Base-by-base conservation (phyloP, 1,139 yeast genomes). In the Sugiyamaella paludigena region DNA sequence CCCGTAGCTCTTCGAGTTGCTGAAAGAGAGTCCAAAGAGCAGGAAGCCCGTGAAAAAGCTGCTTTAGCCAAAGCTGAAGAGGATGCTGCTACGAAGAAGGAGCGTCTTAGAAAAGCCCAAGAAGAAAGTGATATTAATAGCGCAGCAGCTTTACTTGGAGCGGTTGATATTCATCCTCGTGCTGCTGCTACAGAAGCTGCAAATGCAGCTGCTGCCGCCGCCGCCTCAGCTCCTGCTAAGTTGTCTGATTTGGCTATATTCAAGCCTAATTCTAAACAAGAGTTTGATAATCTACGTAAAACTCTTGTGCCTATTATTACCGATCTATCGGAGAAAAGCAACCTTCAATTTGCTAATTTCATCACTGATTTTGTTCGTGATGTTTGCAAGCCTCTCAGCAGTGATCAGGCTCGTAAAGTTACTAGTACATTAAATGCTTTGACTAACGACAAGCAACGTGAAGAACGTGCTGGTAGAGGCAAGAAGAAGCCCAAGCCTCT, bases 391-490 rank as follows among this genome's bases (percentile, higher is more conserved):
- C 97, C 97, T 33, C 74, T 92, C 68, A 71, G 83, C 19, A 78
- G 86, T 47, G 98, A 91, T 66, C 87, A 84, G 67, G 77, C 86
- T 48, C 79, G 96, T 71, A 92, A 89, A 70, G 89, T 88, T 47
- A 77, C 84, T 43, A 84, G 95, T 38, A 91, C 98, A 1, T 75
- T 92, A 63, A 87, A 82, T 59, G 92, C 91, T 7, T 69, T 84
- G 49, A 75, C 85, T 55, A 89, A 84, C 63, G 96, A 89, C 50
- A 92, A 92, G 73, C 92, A 85, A 69, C 84, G 83, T 67, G 85
- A 84, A 52, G 98, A 91, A 73, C 87, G 97, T 74, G 84, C 94
- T 40, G 95, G 94, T 64, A 95, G 97, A 66, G 97, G 96, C 64
- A 88, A 87, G 78, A 87, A 88, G 81, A 89, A 91, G 80, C 88